Base-by-base conservation (phyloP, 805 yeast species). In the Metschnikowia vanudenii region DNA sequence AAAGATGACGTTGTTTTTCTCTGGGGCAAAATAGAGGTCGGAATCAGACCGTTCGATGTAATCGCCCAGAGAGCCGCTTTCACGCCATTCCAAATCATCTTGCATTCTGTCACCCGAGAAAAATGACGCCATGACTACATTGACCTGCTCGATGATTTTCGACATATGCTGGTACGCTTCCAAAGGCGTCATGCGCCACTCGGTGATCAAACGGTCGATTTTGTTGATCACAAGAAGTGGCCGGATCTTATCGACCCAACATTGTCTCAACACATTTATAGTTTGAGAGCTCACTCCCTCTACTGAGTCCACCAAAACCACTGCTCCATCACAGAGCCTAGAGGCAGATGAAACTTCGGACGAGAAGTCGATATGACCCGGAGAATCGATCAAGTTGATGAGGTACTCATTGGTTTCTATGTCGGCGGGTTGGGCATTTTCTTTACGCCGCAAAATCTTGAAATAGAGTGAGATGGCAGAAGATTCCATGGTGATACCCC, bases 251-350 rank as follows among this genome's bases (percentile, higher is more conserved):
- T 94, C 99, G 4, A 85, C 80, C 97, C 98, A 94, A 41, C 96
- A 88, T 65, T 94, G 98, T 60, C 98, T 79, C 51, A 92, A 71
- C 1, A 94, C 99, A 14, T 94, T 91, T 10, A 94, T 87, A 0
- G 99, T 94, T 63, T 94, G 99, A 0, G 98, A 91, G 60, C 97
- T 91, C 0, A 94, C 98, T 20, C 99, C 99, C 68, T 94, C 99
- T 2, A 94, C 97, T 3, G 88, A 97, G 65, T 94, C 99, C 2
- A 94, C 96, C 13, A 94, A 71, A 0, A 94, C 95, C 2, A 94
- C 85, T 0, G 98, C 97, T 37, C 98, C 98, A 62, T 94, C 99
- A 70, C 98, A 94, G 37, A 94, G 72, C 58, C 99, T 76, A 1
- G 98, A 90, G 1, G 98, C 96, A 0, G 97, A 88, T 22, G 96